Conservation (phyloP, 2,329 filamentous ascomycete species). For the Ophiostoma tasmaniense region DNA sequence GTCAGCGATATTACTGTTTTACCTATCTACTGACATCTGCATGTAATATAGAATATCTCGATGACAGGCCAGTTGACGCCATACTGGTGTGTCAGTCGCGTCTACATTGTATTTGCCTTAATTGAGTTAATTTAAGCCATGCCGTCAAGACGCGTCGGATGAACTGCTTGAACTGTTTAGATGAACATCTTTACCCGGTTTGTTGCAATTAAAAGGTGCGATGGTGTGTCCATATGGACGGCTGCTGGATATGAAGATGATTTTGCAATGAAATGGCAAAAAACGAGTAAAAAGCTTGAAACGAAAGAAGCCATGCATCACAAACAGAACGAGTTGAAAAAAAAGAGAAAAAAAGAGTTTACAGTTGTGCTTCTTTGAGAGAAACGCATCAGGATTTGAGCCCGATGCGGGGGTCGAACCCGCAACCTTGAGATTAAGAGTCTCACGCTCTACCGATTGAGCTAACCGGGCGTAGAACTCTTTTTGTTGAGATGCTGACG, state of each 20-base stretch:
- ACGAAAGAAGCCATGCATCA: neutral
- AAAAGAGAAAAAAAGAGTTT: neutral
- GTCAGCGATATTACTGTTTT: neutral
- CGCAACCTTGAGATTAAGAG: slow-evolving; percentile 44
- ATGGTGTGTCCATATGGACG: neutral
- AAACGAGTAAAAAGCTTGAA: neutral
- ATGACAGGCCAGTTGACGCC: neutral
- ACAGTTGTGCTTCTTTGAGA: neutral
- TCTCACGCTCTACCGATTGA: slow-evolving; percentile 68
- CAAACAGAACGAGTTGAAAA: neutral
- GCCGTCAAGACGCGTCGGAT: neutral
- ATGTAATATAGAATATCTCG: neutral
- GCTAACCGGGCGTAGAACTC: slow-evolving; percentile 45
- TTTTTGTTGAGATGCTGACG: neutral
- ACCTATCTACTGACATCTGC: neutral
- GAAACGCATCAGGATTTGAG: slow-evolving; percentile 34
- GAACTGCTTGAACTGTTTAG: neutral
- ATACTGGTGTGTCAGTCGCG: neutral
- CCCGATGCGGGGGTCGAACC: slow-evolving; percentile 40
- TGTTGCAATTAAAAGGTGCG: neutral
- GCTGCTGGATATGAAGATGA: neutral
- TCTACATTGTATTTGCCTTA: neutral
- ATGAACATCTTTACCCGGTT: neutral
- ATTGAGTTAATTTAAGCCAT: neutral
- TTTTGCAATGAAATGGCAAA: too few species aligned